These are phyloP conservation scores for Escovopsis weberi DNA, from an alignment of 2,329 filamentous ascomycete genomes.

Conservation along the genomic window DNA sequence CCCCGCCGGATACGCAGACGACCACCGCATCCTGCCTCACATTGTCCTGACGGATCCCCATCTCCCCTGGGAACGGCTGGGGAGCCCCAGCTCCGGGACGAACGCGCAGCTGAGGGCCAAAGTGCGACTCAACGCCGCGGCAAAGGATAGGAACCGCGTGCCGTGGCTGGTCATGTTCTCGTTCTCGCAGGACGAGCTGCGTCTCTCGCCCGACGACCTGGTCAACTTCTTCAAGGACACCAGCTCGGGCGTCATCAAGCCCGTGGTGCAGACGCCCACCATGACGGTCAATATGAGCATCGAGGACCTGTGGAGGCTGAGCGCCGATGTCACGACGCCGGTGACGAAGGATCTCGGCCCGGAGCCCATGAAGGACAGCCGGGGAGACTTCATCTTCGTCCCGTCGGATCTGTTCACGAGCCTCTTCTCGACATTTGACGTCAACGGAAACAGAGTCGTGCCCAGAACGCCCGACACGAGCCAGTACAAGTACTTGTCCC, in stretches of 20 bases:
- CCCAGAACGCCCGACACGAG: conserved; percentile 6
- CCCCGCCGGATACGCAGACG: conserved; percentile 21
- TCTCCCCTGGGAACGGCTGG: conserved; percentile 27
- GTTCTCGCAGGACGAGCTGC: conserved; percentile 20
- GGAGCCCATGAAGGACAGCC: background rate
- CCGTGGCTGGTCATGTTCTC: conserved; percentile 27
- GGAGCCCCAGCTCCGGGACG: conserved; percentile 6
- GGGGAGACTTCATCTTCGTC: conserved; percentile 17
- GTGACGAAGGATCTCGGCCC: background rate
- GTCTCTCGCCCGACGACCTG: conserved; percentile 9
- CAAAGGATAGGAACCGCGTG: conserved; percentile 10
- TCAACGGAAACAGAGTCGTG: background rate
- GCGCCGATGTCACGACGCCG: background rate
- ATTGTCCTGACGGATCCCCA: conserved; percentile 28
- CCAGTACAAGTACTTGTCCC: conserved; percentile 20
- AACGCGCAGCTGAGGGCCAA: background rate
- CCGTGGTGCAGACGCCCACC: conserved; percentile 1
- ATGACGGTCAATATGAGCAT: conserved; percentile 9
- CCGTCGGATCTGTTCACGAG: conserved; percentile 12
- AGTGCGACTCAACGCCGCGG: background rate
- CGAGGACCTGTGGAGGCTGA: conserved; percentile 2
- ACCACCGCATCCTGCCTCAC: conserved; percentile 23
- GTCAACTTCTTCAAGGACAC: conserved; percentile 2
- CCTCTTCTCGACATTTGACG: conserved; percentile 10
- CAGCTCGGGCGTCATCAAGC: conserved; percentile 3